Evolutionary conservation across 345 rosid species (phyloP), one percentile per base, ranked within the genome.

Genomic region (Carallia brachiata): DNA sequence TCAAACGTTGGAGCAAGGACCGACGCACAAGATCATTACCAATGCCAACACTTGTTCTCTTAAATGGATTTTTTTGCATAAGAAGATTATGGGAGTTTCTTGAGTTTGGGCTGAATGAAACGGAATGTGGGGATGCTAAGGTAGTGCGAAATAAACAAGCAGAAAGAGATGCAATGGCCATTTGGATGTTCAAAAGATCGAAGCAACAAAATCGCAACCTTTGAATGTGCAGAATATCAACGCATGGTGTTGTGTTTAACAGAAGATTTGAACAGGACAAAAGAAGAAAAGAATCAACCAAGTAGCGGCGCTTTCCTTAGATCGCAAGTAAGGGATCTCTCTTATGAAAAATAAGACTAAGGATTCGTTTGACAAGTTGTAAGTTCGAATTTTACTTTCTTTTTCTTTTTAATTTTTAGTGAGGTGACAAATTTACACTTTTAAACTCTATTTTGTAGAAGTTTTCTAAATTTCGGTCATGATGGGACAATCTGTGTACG

Each of bases 281-380:
- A 56, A 8, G 12, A 73, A 73, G 77, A 15, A 65, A 70, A 63
- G 75, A 70, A 70, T 30, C 1, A 9, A 27, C 15, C 7, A 56
- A 13, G 60, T 9, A 56, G 10, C 1, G 28, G 32, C 28, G 9
- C 32, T 19, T 56, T 9, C 34, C 31, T 8, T 32, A 3, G 2
- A 8, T 7, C 6, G 6, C 31, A 56, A 27, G 60, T 32, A 56
- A 56, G 12, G 60, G 6, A 56, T 56, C 60, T 44, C 3, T 2
- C 1, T 44, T 0, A 23, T 23, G 23, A 23, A 23, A 23, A 23
- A 23, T 23, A 23, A 23, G 23, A 23, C 23, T 23, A 23, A 23
- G 23, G 23, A 23, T 23, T 23, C 23, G 23, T 23, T 23, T 23
- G 23, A 23, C 23, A 23, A 23, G 23, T 23, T 23, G 23, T 23